phyloP scores from a whole-genome alignment of 331 rosid genomes.

The Arachis monticola region DNA sequence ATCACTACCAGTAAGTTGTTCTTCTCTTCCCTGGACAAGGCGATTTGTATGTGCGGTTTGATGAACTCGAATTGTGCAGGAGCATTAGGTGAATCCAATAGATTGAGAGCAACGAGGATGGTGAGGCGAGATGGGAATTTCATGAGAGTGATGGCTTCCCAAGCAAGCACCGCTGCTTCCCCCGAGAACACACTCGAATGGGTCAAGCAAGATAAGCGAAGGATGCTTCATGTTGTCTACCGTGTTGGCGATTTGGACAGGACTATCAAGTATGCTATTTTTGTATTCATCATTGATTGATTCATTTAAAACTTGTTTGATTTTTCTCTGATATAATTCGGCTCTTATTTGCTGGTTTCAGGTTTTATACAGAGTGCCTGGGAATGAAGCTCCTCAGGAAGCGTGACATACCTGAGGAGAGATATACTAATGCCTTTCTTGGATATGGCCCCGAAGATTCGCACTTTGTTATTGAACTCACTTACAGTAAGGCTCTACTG shows the following conservation, averaged over 20 bases:
- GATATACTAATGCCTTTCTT: conserved; percentile 92
- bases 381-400: conserved; percentile 97
- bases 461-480: conserved; percentile 92
- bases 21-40: background rate
- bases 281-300: background rate
- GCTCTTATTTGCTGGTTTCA: conserved; percentile 50
- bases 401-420: conserved; percentile 98
- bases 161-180: conserved; percentile 55
- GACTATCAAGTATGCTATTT: conserved; percentile 75
- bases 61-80: conserved; percentile 25
- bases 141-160: conserved; percentile 53
- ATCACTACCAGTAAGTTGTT: conserved; percentile 47
- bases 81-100: conserved; percentile 58
- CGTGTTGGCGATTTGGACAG: conserved; percentile 95
- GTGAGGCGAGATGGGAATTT: conserved; percentile 56
- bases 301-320: background rate
- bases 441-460: conserved; percentile 99
- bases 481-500: conserved; percentile 75
- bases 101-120: conserved; percentile 54
- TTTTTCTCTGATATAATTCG: background rate
- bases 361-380: conserved; percentile 95
- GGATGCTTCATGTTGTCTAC: conserved; percentile 93
- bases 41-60: background rate
- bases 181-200: conserved; percentile 85
- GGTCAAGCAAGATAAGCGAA: conserved; percentile 87